Evolutionary conservation across 139 green algal species (phyloP).

Genomic region (Chlorella sp.): DNA sequence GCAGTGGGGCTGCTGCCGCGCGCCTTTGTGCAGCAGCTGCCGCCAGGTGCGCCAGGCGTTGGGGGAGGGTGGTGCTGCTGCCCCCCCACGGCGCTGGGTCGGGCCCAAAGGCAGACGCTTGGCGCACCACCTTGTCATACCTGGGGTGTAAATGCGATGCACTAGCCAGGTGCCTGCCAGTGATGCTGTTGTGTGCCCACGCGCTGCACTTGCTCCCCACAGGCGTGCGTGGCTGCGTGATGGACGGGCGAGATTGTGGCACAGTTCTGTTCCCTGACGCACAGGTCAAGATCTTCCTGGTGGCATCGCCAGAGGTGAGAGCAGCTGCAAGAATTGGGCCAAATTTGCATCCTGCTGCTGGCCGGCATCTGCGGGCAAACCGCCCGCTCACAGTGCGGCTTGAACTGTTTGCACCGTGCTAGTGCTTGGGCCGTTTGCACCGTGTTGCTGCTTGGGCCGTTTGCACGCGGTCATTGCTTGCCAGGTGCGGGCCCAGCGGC

Average conservation of each 20-base stretch:
- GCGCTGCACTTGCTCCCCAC: too few relatives aligned
- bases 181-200: too few relatives aligned
- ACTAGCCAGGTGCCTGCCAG: too few relatives aligned
- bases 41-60: background rate
- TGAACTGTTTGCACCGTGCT: too few relatives aligned
- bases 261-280: slow-evolving; percentile 3
- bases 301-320: background rate
- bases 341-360: background rate
- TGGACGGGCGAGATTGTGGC: slow-evolving; percentile 6
- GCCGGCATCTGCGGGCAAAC: background rate
- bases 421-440: too few relatives aligned
- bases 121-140: too few relatives aligned
- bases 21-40: background rate
- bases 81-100: background rate
- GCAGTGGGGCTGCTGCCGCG: background rate
- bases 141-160: too few relatives aligned
- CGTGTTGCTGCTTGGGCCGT: too few relatives aligned
- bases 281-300: slow-evolving; percentile 8
- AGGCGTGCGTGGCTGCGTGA: background rate
- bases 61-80: background rate
- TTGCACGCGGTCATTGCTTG: too few relatives aligned
- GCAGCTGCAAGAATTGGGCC: background rate
- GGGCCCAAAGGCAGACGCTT: too few relatives aligned
- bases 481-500: slow-evolving; percentile 4
- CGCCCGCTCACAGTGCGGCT: too few relatives aligned